Conservation (phyloP, 257 asterid genomes). For the Cynanchum wilfordii region DNA sequence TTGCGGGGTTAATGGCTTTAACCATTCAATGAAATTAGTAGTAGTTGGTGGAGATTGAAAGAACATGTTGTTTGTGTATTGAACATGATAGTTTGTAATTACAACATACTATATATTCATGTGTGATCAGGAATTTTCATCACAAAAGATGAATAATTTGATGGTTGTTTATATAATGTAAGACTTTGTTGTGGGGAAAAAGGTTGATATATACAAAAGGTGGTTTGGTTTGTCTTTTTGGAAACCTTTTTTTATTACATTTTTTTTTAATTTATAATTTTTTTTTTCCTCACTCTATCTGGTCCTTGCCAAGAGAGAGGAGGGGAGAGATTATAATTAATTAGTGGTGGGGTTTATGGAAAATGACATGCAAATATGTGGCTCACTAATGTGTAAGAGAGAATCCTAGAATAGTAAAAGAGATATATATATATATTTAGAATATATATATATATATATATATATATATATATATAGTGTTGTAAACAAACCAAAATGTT, state of each 20-base stretch:
- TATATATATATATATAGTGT: no score
- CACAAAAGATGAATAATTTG: background rate
- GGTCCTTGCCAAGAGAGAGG: constrained; percentile 12
- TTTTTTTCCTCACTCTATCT: constrained; percentile 6
- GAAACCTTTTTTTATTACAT: constrained; percentile 24
- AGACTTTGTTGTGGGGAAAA: constrained; percentile 60
- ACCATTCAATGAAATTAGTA: constrained; percentile 46
- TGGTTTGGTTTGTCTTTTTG: constrained; percentile 62
- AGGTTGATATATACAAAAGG: constrained; percentile 38
- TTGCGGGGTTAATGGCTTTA: constrained; percentile 39
- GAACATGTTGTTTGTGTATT: constrained; percentile 43
- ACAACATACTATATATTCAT: background rate
- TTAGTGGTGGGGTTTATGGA: constrained; percentile 61
- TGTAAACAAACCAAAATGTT: no score
- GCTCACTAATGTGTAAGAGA: constrained; percentile 30
- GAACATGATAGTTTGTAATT: constrained; percentile 31
- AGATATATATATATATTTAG: background rate
- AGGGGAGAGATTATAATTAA: constrained; percentile 13
- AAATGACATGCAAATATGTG: constrained; percentile 45
- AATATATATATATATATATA: no score
- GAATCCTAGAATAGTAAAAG: constrained; percentile 45
- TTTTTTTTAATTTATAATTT: background rate
- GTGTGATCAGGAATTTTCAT: no score
- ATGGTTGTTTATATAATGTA: constrained; percentile 38
- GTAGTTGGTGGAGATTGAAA: constrained; percentile 31